Conservation (phyloP, 73 alveolate species). For the Paramecium sexaurelia region DNA sequence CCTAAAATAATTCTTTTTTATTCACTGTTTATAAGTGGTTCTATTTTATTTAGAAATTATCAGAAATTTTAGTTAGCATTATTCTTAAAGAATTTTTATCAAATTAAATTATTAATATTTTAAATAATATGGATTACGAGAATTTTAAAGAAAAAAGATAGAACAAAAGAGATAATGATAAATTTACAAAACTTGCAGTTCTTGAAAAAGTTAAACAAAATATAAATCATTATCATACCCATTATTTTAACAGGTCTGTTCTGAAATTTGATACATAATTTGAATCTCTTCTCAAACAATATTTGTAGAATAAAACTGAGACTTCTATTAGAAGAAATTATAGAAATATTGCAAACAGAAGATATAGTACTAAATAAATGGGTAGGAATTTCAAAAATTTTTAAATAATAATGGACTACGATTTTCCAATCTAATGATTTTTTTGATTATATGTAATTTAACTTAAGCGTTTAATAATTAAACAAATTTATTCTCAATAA, state of each 20-base stretch:
- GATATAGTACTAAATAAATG: not conserved
- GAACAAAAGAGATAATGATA: not conserved
- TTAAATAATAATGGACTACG: not conserved
- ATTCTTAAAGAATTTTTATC: not conserved
- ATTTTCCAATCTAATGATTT: not conserved
- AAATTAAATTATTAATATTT: not conserved
- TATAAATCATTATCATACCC: too few species aligned
- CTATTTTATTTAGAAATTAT: not conserved
- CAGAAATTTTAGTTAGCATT: not conserved
- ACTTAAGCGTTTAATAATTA: not conserved
- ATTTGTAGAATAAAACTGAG: not conserved
- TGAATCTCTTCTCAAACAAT: not conserved
- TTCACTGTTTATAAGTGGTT: not conserved
- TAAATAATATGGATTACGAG: not conserved
- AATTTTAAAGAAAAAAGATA: not conserved
- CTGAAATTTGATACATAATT: not conserved
- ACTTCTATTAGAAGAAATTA: not conserved
- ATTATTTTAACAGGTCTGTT: too few species aligned
- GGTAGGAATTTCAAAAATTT: not conserved
- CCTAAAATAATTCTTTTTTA: too few species aligned
- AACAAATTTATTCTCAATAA: not conserved
- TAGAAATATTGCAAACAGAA: not conserved
- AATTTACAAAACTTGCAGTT: not conserved
- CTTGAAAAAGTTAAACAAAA: not conserved
- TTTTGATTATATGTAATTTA: too few species aligned